These are phyloP conservation scores for Wallemia mellicola DNA, from an alignment of 1,284 basidiomycete species.

Conservation along the genomic window DNA sequence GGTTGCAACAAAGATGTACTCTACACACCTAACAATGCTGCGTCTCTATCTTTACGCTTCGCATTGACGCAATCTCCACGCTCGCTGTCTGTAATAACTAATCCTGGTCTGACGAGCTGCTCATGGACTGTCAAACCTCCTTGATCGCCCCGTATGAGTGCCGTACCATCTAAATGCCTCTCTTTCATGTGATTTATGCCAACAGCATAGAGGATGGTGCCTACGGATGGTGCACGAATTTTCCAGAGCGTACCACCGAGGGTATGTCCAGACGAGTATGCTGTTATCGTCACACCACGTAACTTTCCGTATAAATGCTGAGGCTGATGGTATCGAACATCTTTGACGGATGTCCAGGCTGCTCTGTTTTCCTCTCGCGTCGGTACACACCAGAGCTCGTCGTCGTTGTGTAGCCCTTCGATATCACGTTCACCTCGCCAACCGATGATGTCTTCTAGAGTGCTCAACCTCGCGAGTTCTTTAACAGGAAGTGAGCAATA, in stretches of 20 bases:
- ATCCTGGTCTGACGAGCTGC: slow-evolving; percentile 55
- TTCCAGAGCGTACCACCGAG: slow-evolving; percentile 97
- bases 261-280: slow-evolving; percentile 83
- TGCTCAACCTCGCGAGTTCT: slow-evolving; percentile 76
- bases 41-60: slow-evolving; percentile 68
- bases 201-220: slow-evolving; percentile 82
- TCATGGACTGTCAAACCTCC: slow-evolving; percentile 37
- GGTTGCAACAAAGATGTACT: too few relatives aligned
- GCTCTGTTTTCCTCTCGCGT: slow-evolving; percentile 66
- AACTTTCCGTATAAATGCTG: slow-evolving; percentile 75
- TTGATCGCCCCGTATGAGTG: slow-evolving; percentile 33
- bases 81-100: slow-evolving; percentile 79
- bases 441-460: slow-evolving; percentile 49
- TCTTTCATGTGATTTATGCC: slow-evolving; percentile 92
- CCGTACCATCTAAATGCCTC: slow-evolving; percentile 80
- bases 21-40: slow-evolving; percentile 59
- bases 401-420: too few relatives aligned
- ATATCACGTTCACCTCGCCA: slow-evolving; percentile 46
- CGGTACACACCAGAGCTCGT: slow-evolving; percentile 13
- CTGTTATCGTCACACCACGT: slow-evolving; percentile 74
- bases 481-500: slow-evolving; percentile 89
- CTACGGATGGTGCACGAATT: slow-evolving; percentile 79
- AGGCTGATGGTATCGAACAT: slow-evolving; percentile 79
- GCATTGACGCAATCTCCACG: slow-evolving; percentile 50
- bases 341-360: slow-evolving; percentile 72